Evolutionary conservation across 2,329 filamentous ascomycete species (phyloP).

Genomic region (Sarocladium strictum): DNA sequence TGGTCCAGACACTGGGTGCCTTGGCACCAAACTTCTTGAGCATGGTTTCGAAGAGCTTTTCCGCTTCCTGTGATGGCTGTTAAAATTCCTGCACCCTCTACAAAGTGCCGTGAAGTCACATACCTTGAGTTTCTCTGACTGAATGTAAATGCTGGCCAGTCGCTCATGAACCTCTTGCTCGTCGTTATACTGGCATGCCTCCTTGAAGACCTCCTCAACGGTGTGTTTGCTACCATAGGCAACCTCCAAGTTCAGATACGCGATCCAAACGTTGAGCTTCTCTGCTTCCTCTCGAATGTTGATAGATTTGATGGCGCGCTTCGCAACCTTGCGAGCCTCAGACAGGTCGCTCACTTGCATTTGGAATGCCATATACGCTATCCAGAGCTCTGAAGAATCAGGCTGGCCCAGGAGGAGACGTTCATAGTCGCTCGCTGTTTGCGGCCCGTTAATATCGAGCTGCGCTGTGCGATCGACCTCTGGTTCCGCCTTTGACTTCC

Average conservation of each 20-base stretch:
- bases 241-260: conserved; percentile 89
- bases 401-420: conserved; percentile 86
- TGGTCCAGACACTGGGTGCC: conserved; percentile 77
- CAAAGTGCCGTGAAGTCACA: conserved; percentile 22
- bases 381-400: conserved; percentile 90
- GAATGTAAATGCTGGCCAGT: conserved; percentile 90
- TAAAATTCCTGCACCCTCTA: conserved; percentile 16
- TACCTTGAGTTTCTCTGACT: conserved; percentile 79
- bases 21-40: conserved; percentile 84
- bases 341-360: conserved; percentile 84
- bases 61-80: conserved; percentile 63
- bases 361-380: conserved; percentile 98
- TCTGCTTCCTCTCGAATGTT: conserved; percentile 85
- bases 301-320: conserved; percentile 87
- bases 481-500: conserved; percentile 71
- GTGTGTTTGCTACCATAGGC: conserved; percentile 79
- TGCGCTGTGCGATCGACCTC: conserved; percentile 89
- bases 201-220: conserved; percentile 81
- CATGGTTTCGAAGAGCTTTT: conserved; percentile 78
- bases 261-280: conserved; percentile 94
- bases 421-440: conserved; percentile 88
- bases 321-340: conserved; percentile 82
- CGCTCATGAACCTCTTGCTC: conserved; percentile 83
- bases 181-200: conserved; percentile 91
- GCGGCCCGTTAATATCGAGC: conserved; percentile 80